Evolutionary conservation across 140 eudicot species (phyloP), one percentile per base, ranked within the genome.

Genomic region (Bidens hawaiensis): DNA sequence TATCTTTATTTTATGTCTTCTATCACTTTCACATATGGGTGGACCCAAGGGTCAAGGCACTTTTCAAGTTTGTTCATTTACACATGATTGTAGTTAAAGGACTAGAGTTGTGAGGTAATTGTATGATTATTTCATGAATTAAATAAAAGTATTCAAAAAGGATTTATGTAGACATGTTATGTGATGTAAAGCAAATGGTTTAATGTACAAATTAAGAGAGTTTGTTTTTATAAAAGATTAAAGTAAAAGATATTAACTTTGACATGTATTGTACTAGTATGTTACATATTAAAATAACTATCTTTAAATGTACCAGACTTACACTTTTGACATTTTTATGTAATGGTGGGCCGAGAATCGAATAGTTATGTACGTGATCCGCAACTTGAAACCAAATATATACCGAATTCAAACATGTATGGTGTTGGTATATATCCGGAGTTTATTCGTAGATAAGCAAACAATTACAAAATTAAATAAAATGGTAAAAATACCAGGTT

Each of bases 1-100:
- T 47, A 69, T 69, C 75, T 69, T 69, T 59, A 59, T 59, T 19
- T 69, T 14, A 69, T 61, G 61, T 60, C 68, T 70, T 60, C 23
- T 60, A 31, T 70, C 75, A 36, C 75, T 70, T 48, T 70, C 68
- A 70, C 49, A 70, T 49, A 61, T 47, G 19, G 45, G 52, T 47
- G 62, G 54, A 36, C 75, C 69, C 62, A 49, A 70, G 21, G 60
- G 61, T 60, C 62, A 70, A 70, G 16, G 13, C 61, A 7, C 33
- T 60, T 41, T 70, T 22, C 25, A 21, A 46, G 40, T 3, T 58
- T 58, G 38, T 69, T 46, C 52, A 55, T 57, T 42, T 55, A 41
- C 25, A 43, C 11, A 19, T 19, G 40, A 54, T 18, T 24, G 46
- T 18, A 2, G 42, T 40, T 30, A 56, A 21, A 43, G 19, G 56